phyloP scores from a whole-genome alignment of 192 early-diverging fungal species.

The Coemansia sp. region DNA sequence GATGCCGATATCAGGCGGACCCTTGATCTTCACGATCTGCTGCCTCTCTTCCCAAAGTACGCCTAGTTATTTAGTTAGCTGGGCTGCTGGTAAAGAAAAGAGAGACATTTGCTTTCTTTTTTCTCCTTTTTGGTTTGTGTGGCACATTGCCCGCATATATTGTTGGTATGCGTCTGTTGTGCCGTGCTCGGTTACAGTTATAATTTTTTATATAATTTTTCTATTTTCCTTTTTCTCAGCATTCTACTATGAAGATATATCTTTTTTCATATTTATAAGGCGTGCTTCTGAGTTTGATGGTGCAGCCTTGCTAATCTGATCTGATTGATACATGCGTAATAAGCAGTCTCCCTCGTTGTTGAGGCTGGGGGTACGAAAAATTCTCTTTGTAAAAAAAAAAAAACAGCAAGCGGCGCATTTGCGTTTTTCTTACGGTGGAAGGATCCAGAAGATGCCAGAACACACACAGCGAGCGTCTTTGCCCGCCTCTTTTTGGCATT shows the following conservation, averaged over 20 bases:
- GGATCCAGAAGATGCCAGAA: background rate
- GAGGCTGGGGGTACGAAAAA: background rate
- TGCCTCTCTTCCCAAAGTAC: constrained; percentile 33
- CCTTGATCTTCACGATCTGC: constrained; percentile 29
- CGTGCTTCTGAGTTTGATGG: background rate
- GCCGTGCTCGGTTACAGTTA: background rate
- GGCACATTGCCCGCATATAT: no score
- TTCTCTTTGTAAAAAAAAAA: background rate
- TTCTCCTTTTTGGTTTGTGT: no score
- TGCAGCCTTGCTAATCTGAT: background rate
- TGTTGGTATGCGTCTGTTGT: background rate
- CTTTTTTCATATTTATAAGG: background rate
- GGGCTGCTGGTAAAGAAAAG: no score
- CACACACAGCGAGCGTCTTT: background rate
- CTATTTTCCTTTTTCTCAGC: background rate
- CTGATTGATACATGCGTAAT: background rate
- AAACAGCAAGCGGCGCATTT: background rate
- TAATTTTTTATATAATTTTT: constrained; percentile 1
- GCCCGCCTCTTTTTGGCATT: background rate
- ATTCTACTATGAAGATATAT: background rate
- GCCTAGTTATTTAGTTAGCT: background rate
- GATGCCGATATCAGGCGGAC: constrained; percentile 32
- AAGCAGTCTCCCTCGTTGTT: background rate
- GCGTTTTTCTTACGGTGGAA: background rate
- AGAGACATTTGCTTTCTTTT: no score